Percentiles rank a stretch among this genome's conserved stretches.
These are phyloP conservation scores for Leishmania turanica DNA, from an alignment of 208 protist genomes.

Conservation along the genomic window DNA sequence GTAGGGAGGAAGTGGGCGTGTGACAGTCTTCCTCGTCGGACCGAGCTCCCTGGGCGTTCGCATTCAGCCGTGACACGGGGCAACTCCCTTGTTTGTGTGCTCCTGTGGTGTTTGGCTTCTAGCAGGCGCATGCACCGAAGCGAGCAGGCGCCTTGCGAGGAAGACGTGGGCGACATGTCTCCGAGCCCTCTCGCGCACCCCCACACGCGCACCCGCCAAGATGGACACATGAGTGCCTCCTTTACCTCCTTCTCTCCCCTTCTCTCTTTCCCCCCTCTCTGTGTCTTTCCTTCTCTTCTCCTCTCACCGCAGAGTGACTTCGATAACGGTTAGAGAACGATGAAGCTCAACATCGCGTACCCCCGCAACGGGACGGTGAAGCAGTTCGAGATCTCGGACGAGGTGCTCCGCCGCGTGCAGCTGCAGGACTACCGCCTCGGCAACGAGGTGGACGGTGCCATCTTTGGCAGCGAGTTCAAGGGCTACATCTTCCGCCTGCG, in stretches of 20 bases:
- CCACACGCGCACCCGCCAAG: not conserved
- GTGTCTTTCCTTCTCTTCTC: not conserved
- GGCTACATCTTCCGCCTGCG: slow-evolving; percentile 99
- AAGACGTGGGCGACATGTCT: not conserved
- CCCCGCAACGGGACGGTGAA: slow-evolving; percentile 89
- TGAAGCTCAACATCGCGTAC: slow-evolving; percentile 93
- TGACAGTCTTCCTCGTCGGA: not conserved
- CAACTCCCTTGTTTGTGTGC: not conserved
- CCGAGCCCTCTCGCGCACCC: not conserved
- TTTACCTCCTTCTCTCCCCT: not conserved
- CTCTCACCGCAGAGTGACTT: slow-evolving; percentile 1
- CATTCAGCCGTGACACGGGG: not conserved
- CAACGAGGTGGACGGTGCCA: slow-evolving; percentile 76
- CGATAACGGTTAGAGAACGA: slow-evolving; percentile 34
- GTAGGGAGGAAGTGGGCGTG: not conserved
- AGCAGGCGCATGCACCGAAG: not conserved
- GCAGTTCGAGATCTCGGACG: slow-evolving; percentile 89
- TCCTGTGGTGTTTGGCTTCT: not conserved
- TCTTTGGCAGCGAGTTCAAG: slow-evolving; percentile 76
- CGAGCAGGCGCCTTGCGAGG: not conserved
- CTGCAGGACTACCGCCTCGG: slow-evolving; percentile 88
- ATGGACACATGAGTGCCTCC: not conserved
- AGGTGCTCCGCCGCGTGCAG: slow-evolving; percentile 79
- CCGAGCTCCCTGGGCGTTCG: not conserved
- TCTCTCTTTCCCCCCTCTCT: not conserved